Evolutionary conservation across 495 filamentous ascomycete species (phyloP).

Genomic region (Tuber brumale): DNA sequence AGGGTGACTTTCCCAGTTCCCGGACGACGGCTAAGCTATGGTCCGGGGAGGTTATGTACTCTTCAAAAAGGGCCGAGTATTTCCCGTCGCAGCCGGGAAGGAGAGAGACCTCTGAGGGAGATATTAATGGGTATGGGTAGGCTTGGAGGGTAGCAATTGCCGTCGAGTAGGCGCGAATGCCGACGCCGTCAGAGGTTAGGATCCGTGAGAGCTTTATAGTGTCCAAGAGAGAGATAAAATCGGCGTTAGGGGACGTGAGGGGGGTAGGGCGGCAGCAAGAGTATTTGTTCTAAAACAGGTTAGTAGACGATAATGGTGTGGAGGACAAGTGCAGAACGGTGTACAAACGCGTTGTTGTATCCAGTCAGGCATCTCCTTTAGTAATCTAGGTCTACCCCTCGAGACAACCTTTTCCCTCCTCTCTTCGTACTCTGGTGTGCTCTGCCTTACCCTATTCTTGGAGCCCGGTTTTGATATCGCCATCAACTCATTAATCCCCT

Average conservation of each 20-base stretch:
- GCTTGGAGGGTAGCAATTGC: constrained; percentile 76
- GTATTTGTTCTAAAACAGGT: constrained; percentile 66
- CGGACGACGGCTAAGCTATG: constrained; percentile 57
- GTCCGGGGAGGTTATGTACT: constrained; percentile 56
- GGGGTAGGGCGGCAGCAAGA: constrained; percentile 78
- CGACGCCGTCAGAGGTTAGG: constrained; percentile 67
- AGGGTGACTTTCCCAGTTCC: constrained; percentile 58
- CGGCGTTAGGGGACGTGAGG: constrained; percentile 60
- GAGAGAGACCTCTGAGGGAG: constrained; percentile 55
- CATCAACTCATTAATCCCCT: constrained; percentile 17
- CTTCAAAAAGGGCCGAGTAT: constrained; percentile 68
- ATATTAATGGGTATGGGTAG: constrained; percentile 61
- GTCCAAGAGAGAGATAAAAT: constrained; percentile 67
- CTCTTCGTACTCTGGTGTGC: constrained; percentile 27
- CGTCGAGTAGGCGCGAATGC: constrained; percentile 79
- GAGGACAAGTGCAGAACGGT: constrained; percentile 40
- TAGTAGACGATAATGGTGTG: constrained; percentile 63
- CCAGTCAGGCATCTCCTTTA: constrained; percentile 46
- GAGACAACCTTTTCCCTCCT: constrained; percentile 1
- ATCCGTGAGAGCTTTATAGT: constrained; percentile 66
- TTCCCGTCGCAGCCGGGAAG: constrained; percentile 80
- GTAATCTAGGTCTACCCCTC: constrained; percentile 6
- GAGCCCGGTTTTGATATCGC: constrained; percentile 4
- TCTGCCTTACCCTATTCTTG: constrained; percentile 4
- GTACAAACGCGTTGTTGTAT: constrained; percentile 47